Percentiles rank a stretch among this genome's conserved stretches.
These are phyloP conservation scores for Telopea speciosissima DNA, from an alignment of 177 flowering plant genomes.

Conservation along the genomic window DNA sequence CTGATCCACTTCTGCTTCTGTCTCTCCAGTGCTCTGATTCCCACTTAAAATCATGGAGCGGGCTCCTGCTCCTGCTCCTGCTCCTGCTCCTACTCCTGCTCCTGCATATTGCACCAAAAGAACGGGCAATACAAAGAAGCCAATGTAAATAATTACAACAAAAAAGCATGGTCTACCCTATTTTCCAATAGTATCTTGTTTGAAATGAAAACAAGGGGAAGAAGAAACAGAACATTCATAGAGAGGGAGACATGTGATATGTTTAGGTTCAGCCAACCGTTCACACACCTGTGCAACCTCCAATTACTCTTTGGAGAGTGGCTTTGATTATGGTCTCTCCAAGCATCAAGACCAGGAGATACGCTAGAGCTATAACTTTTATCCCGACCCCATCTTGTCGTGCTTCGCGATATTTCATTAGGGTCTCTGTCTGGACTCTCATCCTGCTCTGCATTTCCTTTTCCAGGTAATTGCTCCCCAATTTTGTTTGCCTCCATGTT, in stretches of 20 bases:
- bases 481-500: slow-evolving; percentile 15
- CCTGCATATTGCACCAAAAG: slow-evolving; percentile 1
- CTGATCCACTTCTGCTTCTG: slow-evolving; percentile 21
- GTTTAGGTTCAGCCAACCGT: background rate
- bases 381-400: slow-evolving; percentile 26
- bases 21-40: slow-evolving; percentile 22
- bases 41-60: slow-evolving; percentile 15
- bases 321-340: slow-evolving; percentile 23
- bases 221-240: background rate
- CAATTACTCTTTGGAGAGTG: slow-evolving; percentile 28
- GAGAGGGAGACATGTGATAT: background rate
- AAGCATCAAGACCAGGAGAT: slow-evolving; percentile 28
- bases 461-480: slow-evolving; percentile 25
- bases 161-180: too few relatives aligned
- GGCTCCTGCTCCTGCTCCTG: slow-evolving; percentile 35
- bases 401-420: slow-evolving; percentile 13
- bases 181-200: background rate
- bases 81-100: slow-evolving; percentile 20
- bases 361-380: slow-evolving; percentile 19
- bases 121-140: background rate
- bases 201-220: background rate
- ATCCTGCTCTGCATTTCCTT: slow-evolving; percentile 26
- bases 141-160: background rate
- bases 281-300: slow-evolving; percentile 30
- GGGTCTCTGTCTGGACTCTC: slow-evolving; percentile 16